Percentiles rank a stretch among this genome's conserved stretches.
Evolutionary conservation across 441 rosid species (phyloP).

Genomic region (Croton laevigatus): DNA sequence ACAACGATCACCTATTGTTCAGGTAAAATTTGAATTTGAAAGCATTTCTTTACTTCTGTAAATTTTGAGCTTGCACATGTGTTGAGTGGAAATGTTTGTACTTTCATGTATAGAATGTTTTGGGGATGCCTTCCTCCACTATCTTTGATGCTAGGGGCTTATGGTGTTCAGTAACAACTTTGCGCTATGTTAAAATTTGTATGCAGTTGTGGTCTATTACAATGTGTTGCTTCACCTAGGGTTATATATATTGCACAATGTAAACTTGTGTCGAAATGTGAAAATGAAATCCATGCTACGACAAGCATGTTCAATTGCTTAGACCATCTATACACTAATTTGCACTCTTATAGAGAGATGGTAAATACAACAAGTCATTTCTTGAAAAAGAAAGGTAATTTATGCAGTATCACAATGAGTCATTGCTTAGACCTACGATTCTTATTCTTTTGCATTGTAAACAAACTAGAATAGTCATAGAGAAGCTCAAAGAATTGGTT

Average conservation of each 20-base stretch:
- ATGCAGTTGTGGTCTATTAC: background rate
- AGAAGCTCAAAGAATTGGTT: background rate
- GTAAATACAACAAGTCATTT: background rate
- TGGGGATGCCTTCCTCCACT: background rate
- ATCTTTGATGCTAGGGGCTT: background rate
- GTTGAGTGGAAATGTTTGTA: background rate
- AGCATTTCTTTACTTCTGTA: background rate
- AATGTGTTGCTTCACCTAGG: background rate
- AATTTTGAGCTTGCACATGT: background rate
- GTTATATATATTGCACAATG: background rate
- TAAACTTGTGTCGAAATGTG: background rate
- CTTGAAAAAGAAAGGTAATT: background rate
- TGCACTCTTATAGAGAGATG: background rate
- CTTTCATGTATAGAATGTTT: background rate
- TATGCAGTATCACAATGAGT: background rate
- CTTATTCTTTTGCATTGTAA: background rate
- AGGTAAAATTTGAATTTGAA: conserved; percentile 36
- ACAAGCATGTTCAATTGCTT: background rate
- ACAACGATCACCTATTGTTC: conserved; percentile 73
- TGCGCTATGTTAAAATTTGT: background rate
- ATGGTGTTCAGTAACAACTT: background rate
- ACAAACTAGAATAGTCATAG: background rate
- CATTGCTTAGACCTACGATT: background rate
- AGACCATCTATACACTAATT: background rate
- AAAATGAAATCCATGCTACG: background rate